phyloP scores from a whole-genome alignment of 1,284 basidiomycete species.

The Somion occarium region DNA sequence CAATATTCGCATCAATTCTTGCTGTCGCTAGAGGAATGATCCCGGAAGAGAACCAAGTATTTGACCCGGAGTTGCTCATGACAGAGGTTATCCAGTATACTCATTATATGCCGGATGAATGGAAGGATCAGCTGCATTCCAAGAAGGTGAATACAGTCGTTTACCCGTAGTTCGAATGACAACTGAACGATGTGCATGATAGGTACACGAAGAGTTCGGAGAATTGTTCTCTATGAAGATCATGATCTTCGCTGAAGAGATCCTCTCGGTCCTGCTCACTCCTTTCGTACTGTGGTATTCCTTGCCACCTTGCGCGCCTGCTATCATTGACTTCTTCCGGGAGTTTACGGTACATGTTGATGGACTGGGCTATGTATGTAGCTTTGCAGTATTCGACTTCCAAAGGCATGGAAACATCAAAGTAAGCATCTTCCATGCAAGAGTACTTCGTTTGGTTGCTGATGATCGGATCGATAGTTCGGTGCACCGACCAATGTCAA shows the following conservation, averaged over 20 bases:
- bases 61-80: conserved; percentile 92
- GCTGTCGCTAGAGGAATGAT: conserved; percentile 93
- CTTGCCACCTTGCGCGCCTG: conserved; percentile 82
- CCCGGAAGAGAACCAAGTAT: conserved; percentile 89
- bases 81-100: conserved; percentile 89
- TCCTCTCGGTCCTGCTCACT: conserved; percentile 88
- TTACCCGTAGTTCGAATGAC: conserved; percentile 4
- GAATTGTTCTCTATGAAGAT: conserved; percentile 88
- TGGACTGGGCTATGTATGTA: conserved; percentile 94
- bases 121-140: conserved; percentile 88
- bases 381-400: conserved; percentile 98
- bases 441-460: neutral
- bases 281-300: conserved; percentile 94
- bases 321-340: conserved; percentile 93
- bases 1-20: conserved; percentile 83
- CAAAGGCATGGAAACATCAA: conserved; percentile 86
- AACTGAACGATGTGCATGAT: too few species aligned
- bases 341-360: conserved; percentile 97
- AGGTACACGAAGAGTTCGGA: conserved; percentile 89
- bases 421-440: conserved; percentile 35
- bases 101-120: conserved; percentile 92
- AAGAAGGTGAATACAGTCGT: conserved; percentile 54
- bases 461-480: conserved; percentile 62
- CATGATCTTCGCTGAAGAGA: conserved; percentile 81
- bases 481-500: conserved; percentile 66